Conservation (phyloP, 2,329 filamentous ascomycete species). For the Arthrobotrys musiformis region DNA sequence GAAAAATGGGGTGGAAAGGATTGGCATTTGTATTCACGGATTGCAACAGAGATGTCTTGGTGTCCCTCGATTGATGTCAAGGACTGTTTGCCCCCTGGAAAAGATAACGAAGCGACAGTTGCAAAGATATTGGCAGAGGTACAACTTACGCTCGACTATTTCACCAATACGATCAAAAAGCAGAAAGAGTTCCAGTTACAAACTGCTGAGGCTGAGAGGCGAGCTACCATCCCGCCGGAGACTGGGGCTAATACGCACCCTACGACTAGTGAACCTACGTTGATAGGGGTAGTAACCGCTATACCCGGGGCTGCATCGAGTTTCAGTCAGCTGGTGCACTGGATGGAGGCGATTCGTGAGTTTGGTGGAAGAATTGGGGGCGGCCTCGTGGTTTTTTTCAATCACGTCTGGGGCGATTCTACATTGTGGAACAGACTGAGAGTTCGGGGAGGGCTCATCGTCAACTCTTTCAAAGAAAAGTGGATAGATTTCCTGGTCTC, state of each 20-base stretch:
- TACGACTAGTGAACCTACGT: not conserved
- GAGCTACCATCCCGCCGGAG: not conserved
- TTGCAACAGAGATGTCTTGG: constrained; percentile 19
- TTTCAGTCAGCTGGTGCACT: no score
- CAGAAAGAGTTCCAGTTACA: not conserved
- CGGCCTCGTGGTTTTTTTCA: no score
- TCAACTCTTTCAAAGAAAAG: no score
- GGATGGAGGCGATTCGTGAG: no score
- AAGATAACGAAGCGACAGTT: not conserved
- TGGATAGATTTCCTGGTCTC: not conserved
- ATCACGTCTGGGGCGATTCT: no score
- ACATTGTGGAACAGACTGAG: no score
- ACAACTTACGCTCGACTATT: constrained; percentile 10
- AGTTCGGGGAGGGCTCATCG: no score
- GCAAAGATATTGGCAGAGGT: not conserved
- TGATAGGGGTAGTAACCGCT: not conserved
- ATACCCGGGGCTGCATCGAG: not conserved
- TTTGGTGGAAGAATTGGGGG: no score
- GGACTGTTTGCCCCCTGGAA: constrained; percentile 4
- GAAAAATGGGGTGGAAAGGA: constrained; percentile 8
- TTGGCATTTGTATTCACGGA: constrained; percentile 9
- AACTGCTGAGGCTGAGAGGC: not conserved
- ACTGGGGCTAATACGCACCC: not conserved
- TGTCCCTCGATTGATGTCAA: constrained; percentile 19
- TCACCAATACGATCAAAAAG: not conserved